Base-by-base conservation (phyloP, 202 grass and related monocot genomes). In the Bolboschoenoplectus hybrid region DNA sequence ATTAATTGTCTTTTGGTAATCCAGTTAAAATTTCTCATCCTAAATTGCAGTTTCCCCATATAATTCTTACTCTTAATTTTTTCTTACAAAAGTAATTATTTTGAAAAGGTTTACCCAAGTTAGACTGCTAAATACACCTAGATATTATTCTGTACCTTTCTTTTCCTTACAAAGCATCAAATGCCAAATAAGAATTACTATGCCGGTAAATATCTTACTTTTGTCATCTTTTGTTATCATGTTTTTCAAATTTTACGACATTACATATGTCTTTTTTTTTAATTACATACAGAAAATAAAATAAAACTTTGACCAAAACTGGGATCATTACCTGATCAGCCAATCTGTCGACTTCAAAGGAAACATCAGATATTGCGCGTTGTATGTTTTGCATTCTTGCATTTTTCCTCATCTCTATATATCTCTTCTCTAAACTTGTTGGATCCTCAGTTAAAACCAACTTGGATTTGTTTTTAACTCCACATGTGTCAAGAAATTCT, bases 381-480 rank as follows among this genome's bases (percentile, higher is more conserved):
- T 95, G 92, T 71, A 87, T 88, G 70, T 26, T 77, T 83, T 98
- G 83, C 82, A 92, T 91, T 89, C 89, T 91, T 26, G 91, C 93
- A 67, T 86, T 90, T 86, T 79, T 92, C 65, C 80, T 88, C 40
- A 87, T 92, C 90, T 95, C 93, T 57, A 98, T 89, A 86, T 86
- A 95, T 17, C 95, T 81, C 47, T 90, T 88, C 86, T 98, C 93
- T 26, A 92, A 79, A 87, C 87, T 92, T 3, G 81, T 90, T 0
- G 96, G 90, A 45, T 98, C 93, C 90, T 95, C 93, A 53, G 53
- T 57, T 38, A 98, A 87, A 64, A 83, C 82, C 46, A 98, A 17
- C 90, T 98, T 98, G 20, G 93, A 95, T 74, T 83, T 92, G 89
- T 92, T 95, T 90, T 98, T 98, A 47, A 98, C 89, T 57, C 96